Base-by-base conservation (phyloP, 2,329 filamentous ascomycete species). In the Pseudocercospora fijiensis region DNA sequence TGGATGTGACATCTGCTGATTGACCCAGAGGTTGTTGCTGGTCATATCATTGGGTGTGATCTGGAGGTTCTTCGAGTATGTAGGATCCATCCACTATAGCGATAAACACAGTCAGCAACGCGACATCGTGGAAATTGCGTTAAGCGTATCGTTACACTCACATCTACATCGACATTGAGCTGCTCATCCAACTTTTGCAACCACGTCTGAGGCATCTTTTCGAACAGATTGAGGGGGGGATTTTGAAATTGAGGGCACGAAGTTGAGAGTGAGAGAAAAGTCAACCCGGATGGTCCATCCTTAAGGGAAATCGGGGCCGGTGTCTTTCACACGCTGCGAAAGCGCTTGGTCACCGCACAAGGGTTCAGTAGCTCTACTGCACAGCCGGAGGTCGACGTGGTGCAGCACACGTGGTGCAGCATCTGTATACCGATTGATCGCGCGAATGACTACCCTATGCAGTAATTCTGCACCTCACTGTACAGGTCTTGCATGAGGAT, bases 41-140 rank as follows among this genome's bases (percentile, higher is more conserved):
- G 66, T 68, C 65, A 67, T 64, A 51, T 68, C 64, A 33, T 68
- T 66, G 11, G 66, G 65, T n/a, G 56, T 64, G 58, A 68, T 68
- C 11, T 57, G 52, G 22, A 68, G 58, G 26, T 65, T 65, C 52
- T 66, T 68, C 1, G 64, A 65, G 45, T 68, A 68, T 10, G 64
- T 68, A 5, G 62, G 62, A 47, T 67, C 66, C 66, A 68, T 67
- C 64, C 66, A 68, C 53, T 56, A 18, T 26, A 11, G 33, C n/a
- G 13, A 27, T 16, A 1, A 9, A 10, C 4, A n/a, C 10, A 27
- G 51, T 53, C 51, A 53, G 51, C 26, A 30, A 49, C 18, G 22
- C 45, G 20, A 9, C 1, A 11, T 49, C 24, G 45, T 10, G 45
- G 8, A 24, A 53, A 18, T 10, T 3, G 37, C 13, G 5, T n/a